A percentile compares a stretch with the other conserved stretches of the same genome.
These are phyloP conservation scores for Crucibulum laeve DNA, from an alignment of 768 basidiomycete species.

Conservation along the genomic window DNA sequence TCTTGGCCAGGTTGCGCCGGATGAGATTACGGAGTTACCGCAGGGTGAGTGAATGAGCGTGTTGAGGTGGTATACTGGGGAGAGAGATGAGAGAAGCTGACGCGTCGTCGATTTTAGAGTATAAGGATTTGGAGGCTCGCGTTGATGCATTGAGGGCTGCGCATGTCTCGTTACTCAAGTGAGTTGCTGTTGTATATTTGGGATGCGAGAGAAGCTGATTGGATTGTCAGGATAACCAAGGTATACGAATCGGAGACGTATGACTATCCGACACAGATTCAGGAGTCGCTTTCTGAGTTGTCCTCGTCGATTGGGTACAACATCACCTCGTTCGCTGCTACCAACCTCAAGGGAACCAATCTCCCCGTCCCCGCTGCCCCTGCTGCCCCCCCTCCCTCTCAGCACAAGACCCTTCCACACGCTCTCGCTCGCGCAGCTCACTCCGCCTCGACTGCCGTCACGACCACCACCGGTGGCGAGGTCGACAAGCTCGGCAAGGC, in stretches of 20 bases:
- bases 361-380: conserved; percentile 67
- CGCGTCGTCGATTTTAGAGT: conserved; percentile 54
- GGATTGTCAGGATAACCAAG: conserved; percentile 61
- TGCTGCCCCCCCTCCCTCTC: conserved; percentile 46
- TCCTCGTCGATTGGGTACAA: conserved; percentile 67
- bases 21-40: conserved; percentile 93
- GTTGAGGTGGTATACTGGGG: background rate
- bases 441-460: conserved; percentile 45
- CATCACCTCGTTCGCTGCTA: conserved; percentile 80
- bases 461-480: conserved; percentile 36
- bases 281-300: conserved; percentile 75
- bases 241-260: conserved; percentile 88
- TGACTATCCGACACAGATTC: conserved; percentile 87
- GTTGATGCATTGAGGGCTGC: conserved; percentile 88
- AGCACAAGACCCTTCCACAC: conserved; percentile 97
- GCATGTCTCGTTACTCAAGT: conserved; percentile 79
- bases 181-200: conserved; percentile 15
- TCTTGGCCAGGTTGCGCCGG: conserved; percentile 82
- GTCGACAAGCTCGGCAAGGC: conserved; percentile 72
- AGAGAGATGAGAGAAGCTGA: background rate
- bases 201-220: background rate
- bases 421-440: conserved; percentile 84
- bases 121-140: conserved; percentile 91
- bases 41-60: conserved; percentile 49
- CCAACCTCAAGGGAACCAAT: conserved; percentile 85